Evolutionary conservation across 352 stramenopile species (phyloP).

Genomic region (Pythium sp.): DNA sequence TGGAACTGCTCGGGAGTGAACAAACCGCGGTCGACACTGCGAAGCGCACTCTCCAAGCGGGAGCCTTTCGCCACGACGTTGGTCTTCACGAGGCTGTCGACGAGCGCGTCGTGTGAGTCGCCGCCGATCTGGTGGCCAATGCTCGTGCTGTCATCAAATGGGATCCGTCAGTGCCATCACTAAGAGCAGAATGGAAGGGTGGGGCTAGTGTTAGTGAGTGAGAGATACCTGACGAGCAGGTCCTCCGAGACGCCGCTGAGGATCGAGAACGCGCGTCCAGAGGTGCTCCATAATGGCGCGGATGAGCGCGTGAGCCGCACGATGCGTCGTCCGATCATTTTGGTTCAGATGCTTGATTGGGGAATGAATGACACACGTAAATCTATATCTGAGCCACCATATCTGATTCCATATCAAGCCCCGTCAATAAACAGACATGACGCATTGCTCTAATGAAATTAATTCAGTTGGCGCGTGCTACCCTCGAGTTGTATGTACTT

Average conservation of each 20-base stretch:
- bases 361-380: background rate
- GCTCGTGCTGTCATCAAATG: slow-evolving; percentile 43
- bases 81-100: slow-evolving; percentile 75
- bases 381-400: no score
- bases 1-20: slow-evolving; percentile 43
- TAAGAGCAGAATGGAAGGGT: background rate
- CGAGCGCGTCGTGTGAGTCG: slow-evolving; percentile 54
- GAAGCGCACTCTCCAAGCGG: slow-evolving; percentile 58
- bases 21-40: slow-evolving; percentile 57
- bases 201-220: background rate
- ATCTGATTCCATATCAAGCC: no score
- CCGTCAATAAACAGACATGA: no score
- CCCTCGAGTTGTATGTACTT: no score
- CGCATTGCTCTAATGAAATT: no score
- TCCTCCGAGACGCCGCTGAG: slow-evolving; percentile 77
- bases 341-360: background rate
- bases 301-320: background rate
- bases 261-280: slow-evolving; percentile 37
- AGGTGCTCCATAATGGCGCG: background rate
- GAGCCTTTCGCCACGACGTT: slow-evolving; percentile 60
- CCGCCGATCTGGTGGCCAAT: slow-evolving; percentile 83
- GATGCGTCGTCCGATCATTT: slow-evolving; percentile 6
- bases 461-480: no score
- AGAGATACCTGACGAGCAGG: slow-evolving; percentile 51
- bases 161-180: background rate